Evolutionary conservation across 257 asterid genomes (phyloP), one percentile per base, ranked within the genome.

Genomic region (Solanum neorickii): DNA sequence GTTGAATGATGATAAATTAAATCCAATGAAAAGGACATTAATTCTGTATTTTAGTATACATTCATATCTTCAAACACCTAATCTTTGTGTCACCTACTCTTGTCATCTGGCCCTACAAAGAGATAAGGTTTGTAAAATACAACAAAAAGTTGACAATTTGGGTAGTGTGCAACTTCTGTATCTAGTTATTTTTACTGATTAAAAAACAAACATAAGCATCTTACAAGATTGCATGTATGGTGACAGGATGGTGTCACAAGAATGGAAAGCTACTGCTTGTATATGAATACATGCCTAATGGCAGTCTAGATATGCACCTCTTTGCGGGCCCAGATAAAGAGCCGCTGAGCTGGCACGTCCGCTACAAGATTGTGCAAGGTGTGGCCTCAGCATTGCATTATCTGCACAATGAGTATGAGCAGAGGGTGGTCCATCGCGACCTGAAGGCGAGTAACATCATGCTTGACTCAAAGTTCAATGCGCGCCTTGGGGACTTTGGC

Each of bases 201-300:
- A 16, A 12, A 33, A 23, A 83, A 39, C 65, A 5, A n/a, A 41
- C 70, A 44, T 41, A 68, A 10, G 49, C 14, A 83, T 56, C 86
- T 80, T n/a, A 84, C 59, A 72, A 59, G 21, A n/a, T 84, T 65
- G 76, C 69, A 82, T 69, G 15, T 89, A 72, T 52, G 85, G 41
- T 84, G 14, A 86, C 93, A 97, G 99, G 99, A 87, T 97, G 98
- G 99, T 94, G 99, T 73, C 95, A 97, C 94, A 94, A 93, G 94
- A 91, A 95, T 21, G 95, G 93, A 76, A 95, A 95, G 90, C 93
- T 94, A 3, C 90, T 97, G 20, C 91, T 97, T 14, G 98, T 97
- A 5, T 95, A 97, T 31, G 98, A 97, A 52, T 97, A 93, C 94
- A 94, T 97, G 99, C 99, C 99, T 2, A 93, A 94, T 9, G 96